Conservation (phyloP, 1,139 yeast genomes). For the Sugiyamaella sp. region DNA sequence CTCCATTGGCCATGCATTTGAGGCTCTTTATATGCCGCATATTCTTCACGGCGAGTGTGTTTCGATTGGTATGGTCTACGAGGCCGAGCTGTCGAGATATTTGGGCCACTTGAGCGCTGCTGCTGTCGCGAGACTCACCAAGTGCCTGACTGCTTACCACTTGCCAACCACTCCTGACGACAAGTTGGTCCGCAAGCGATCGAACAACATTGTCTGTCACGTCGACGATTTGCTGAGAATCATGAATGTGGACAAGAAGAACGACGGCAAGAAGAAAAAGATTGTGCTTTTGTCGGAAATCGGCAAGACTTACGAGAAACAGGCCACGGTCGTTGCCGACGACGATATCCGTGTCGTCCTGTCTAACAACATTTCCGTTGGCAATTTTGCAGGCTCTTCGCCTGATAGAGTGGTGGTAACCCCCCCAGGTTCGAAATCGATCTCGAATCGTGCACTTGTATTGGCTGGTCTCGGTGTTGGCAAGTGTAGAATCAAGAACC, state of each 20-base stretch:
- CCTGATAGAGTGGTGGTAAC: slow-evolving; percentile 55
- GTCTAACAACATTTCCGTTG: slow-evolving; percentile 78
- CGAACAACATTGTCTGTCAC: slow-evolving; percentile 68
- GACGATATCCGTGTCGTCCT: slow-evolving; percentile 78
- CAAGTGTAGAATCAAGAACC: slow-evolving; percentile 75
- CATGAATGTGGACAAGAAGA: slow-evolving; percentile 96
- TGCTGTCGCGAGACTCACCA: slow-evolving; percentile 87
- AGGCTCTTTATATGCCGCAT: slow-evolving; percentile 93
- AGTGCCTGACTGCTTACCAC: slow-evolving; percentile 82
- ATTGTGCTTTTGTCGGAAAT: slow-evolving; percentile 81
- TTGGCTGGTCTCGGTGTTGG: slow-evolving; percentile 92
- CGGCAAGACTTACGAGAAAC: slow-evolving; percentile 85
- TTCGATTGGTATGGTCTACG: slow-evolving; percentile 89
- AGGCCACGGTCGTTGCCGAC: slow-evolving; percentile 83
- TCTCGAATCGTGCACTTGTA: slow-evolving; percentile 90
- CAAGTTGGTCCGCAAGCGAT: slow-evolving; percentile 67
- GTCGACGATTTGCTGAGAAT: slow-evolving; percentile 71
- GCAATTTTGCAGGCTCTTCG: slow-evolving; percentile 47
- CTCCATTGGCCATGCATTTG: slow-evolving; percentile 97
- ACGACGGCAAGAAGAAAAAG: slow-evolving; percentile 88
- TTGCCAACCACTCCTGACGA: slow-evolving; percentile 82
- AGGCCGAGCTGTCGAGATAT: slow-evolving; percentile 91
- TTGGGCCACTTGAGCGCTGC: slow-evolving; percentile 87
- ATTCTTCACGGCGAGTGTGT: slow-evolving; percentile 99
- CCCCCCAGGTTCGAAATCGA: slow-evolving; percentile 98